A percentile compares a stretch with the other conserved stretches of the same genome.
Evolutionary conservation across 1,284 basidiomycete genomes (phyloP).

Genomic region (Phellinidium pouzarii): DNA sequence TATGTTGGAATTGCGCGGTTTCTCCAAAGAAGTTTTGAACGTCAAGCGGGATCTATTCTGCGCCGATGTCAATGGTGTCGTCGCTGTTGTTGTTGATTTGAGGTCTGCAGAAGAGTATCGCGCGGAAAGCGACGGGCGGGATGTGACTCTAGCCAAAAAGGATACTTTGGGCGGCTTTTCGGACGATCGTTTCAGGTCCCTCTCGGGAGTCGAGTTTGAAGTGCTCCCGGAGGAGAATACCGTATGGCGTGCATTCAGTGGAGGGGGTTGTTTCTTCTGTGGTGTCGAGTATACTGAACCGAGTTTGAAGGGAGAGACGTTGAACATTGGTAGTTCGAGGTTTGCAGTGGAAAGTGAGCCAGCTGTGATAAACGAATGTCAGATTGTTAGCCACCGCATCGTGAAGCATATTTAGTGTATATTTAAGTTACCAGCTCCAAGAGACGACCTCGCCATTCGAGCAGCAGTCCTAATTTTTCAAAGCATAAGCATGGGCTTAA

Average conservation of each 20-base stretch:
- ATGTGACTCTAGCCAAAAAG: slow-evolving; percentile 16
- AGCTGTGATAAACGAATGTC: not conserved
- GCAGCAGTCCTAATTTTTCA: slow-evolving; percentile 14
- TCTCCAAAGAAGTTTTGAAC: slow-evolving; percentile 2
- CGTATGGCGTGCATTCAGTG: slow-evolving; percentile 8
- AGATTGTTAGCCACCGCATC: not conserved
- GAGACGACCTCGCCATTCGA: slow-evolving; percentile 6
- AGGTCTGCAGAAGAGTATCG: slow-evolving; percentile 19
- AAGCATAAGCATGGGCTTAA: not conserved
- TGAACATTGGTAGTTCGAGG: slow-evolving; percentile 10
- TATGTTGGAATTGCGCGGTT: too few relatives aligned
- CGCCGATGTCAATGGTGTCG: not conserved
- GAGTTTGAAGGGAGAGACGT: slow-evolving; percentile 1
- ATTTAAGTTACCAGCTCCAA: slow-evolving; percentile 8
- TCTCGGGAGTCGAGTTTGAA: slow-evolving; percentile 7
- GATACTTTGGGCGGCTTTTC: slow-evolving; percentile 16
- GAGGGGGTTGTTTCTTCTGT: not conserved
- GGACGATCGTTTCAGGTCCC: slow-evolving; percentile 1
- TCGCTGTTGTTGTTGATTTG: slow-evolving; percentile 10
- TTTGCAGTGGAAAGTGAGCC: slow-evolving; percentile 10
- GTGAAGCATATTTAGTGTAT: not conserved
- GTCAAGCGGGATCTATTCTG: not conserved
- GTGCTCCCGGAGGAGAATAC: slow-evolving; percentile 13
- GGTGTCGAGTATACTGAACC: slow-evolving; percentile 8
- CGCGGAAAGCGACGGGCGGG: slow-evolving; percentile 15